Conservation (phyloP, 257 asterid genomes). For the Solanum arcanum region DNA sequence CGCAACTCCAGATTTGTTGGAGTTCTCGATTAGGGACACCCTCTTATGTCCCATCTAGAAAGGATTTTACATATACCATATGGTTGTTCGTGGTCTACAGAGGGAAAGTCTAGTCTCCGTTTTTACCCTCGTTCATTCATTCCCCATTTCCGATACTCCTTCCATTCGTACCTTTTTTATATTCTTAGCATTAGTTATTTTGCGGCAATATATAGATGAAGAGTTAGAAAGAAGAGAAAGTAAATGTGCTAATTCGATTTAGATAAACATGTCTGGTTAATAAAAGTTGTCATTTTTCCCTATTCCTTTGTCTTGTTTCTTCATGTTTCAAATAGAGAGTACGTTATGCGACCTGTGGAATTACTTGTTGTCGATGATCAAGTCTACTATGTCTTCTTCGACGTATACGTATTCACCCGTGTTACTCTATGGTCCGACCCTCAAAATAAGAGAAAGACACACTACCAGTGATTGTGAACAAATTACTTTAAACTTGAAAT, state of each 20-base stretch:
- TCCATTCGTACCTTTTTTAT: not conserved
- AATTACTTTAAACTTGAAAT: not conserved
- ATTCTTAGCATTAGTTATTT: not conserved
- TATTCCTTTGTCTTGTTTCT: conserved; percentile 6
- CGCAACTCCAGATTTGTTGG: conserved; percentile 48
- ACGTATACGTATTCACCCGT: not conserved
- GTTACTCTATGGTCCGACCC: not conserved
- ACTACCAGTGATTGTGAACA: not conserved
- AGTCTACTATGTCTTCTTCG: not conserved
- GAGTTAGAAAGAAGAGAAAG: not conserved
- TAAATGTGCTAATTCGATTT: not conserved
- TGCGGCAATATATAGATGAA: conserved; percentile 9
- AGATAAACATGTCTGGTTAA: not conserved
- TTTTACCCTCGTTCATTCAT: not conserved
- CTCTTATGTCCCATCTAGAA: not conserved
- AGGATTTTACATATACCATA: not conserved
- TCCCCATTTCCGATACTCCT: not conserved
- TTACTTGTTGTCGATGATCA: not conserved
- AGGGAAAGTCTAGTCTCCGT: not conserved
- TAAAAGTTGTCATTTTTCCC: not conserved
- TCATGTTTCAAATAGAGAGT: too few species aligned
- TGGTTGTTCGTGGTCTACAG: not conserved
- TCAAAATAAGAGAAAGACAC: not conserved
- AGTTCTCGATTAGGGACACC: conserved; percentile 24
- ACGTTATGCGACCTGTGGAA: not conserved